Conservation (phyloP, 371 early-diverging fungal genomes). For the Mortierella sp. region DNA sequence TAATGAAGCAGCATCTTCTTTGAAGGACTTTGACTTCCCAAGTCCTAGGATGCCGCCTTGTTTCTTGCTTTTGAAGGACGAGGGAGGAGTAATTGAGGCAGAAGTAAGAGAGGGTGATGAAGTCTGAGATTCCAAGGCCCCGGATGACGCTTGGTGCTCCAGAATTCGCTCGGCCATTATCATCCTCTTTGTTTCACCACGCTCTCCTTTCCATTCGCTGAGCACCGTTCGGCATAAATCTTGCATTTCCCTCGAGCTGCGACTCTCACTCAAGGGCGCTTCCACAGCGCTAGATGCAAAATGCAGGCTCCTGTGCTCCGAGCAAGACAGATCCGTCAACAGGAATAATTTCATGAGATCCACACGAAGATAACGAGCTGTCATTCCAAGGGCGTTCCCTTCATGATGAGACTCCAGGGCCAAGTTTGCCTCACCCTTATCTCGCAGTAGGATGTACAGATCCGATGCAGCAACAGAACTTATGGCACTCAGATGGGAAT, state of each 20-base stretch:
- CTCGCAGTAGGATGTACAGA: constrained; percentile 44
- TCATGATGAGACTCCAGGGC: constrained; percentile 42
- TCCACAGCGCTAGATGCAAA: constrained; percentile 46
- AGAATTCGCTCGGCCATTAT: constrained; percentile 53
- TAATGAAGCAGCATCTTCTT: constrained; percentile 13
- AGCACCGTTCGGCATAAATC: constrained; percentile 34
- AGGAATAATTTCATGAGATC: constrained; percentile 50
- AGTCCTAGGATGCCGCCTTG: constrained; percentile 36
- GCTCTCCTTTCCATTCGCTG: constrained; percentile 48
- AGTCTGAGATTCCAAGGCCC: constrained; percentile 2
- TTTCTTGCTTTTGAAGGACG: constrained; percentile 22
- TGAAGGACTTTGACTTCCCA: constrained; percentile 29
- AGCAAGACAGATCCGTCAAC: constrained; percentile 46
- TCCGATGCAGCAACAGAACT: constrained; percentile 48
- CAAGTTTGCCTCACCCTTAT: constrained; percentile 38
- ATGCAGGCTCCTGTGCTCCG: constrained; percentile 41
- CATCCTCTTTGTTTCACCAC: constrained; percentile 52
- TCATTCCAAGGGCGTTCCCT: constrained; percentile 47
- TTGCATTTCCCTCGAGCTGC: constrained; percentile 33
- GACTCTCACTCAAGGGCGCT: constrained; percentile 46
- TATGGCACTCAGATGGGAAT: constrained; percentile 46
- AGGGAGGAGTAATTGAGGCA: constrained; percentile 2
- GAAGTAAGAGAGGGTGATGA: constrained; percentile 13
- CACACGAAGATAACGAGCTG: constrained; percentile 50
- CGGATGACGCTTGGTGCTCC: constrained; percentile 32